phyloP scores from a whole-genome alignment of 192 early-diverging fungal species.

The Umbelopsis vinacea region DNA sequence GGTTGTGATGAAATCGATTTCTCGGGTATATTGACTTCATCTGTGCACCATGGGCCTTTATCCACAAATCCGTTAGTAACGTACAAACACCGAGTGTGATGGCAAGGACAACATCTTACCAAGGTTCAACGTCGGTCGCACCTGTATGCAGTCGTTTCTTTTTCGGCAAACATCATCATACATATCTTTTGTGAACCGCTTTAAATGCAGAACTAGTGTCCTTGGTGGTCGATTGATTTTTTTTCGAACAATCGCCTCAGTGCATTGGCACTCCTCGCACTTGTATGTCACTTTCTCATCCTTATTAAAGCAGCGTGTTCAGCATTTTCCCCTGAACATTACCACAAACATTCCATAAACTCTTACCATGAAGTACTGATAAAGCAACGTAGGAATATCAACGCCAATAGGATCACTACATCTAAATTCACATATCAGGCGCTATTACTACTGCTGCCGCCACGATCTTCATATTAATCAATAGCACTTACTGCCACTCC shows the following conservation, averaged over 20 bases:
- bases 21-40: constrained; percentile 1
- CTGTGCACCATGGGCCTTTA: not conserved
- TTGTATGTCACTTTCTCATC: constrained; percentile 25
- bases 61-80: not conserved
- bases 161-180: constrained; percentile 10
- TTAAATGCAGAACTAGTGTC: constrained; percentile 22
- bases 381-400: constrained; percentile 9
- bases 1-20: not conserved
- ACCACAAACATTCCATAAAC: not conserved
- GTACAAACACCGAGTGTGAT: too few relatives aligned
- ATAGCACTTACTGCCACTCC: constrained; percentile 18
- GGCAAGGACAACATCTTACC: not conserved
- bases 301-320: not conserved
- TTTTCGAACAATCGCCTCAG: constrained; percentile 10
- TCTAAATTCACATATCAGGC: not conserved
- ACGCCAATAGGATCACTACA: constrained; percentile 17
- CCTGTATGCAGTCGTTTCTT: not conserved
- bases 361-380: constrained; percentile 20
- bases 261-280: constrained; percentile 20
- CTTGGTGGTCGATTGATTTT: constrained; percentile 8
- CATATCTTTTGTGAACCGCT: constrained; percentile 20
- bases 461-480: not conserved
- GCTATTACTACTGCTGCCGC: too few relatives aligned
- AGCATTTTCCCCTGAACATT: not conserved
- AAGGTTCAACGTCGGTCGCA: not conserved